Evolutionary conservation across 192 early-diverging fungal genomes (phyloP), one percentile per base, ranked within the genome.

Genomic region (Spizellomyces sp.): DNA sequence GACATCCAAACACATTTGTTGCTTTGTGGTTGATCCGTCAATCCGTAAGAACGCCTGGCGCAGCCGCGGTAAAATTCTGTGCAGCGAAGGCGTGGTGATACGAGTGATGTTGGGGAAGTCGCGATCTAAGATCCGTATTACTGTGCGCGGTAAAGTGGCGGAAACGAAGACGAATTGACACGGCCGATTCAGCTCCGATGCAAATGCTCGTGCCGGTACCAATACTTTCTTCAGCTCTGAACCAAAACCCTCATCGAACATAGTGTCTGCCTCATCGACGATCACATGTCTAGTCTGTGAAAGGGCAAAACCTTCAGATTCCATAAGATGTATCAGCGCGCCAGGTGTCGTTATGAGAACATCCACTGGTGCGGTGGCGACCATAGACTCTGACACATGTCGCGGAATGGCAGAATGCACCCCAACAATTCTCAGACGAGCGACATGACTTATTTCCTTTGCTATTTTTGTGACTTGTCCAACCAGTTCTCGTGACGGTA

Each of bases 231-330:
- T 65, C 56, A 89, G 85, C 48, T 93, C 92, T 5, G 87, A 76
- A 41, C 82, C 85, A 75, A 94, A 96, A 55, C 89, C 88, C 46
- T 85, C 77, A 76, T 92, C 94, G 80, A 98, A 92, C 82, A 98
- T 80, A 0, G 94, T 91, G 77, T 98, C 96, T 0, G 94, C 94
- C 82, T 98, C 96, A 77, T 98, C 96, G 7, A 98, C 86, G 3
- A 96, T 88, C 5, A 98, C 62, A 61, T 91, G 84, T 1, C 76
- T 77, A 9, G 91, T 76, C 9, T 87, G 83, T 5, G 80, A 74
- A 0, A 95, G 79, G n/a, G 84, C 81, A 9, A 98, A n/a, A 6
- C 79, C 65, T 12, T 78, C 73, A 22, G 88, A 74, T 9, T 81
- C 71, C 5, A 83, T 12, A 66, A 90, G 85, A 10, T 86, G 79